Percentiles rank a stretch among this genome's conserved stretches.
phyloP scores from a whole-genome alignment of 768 basidiomycete species.

The Leccinum imitatum region DNA sequence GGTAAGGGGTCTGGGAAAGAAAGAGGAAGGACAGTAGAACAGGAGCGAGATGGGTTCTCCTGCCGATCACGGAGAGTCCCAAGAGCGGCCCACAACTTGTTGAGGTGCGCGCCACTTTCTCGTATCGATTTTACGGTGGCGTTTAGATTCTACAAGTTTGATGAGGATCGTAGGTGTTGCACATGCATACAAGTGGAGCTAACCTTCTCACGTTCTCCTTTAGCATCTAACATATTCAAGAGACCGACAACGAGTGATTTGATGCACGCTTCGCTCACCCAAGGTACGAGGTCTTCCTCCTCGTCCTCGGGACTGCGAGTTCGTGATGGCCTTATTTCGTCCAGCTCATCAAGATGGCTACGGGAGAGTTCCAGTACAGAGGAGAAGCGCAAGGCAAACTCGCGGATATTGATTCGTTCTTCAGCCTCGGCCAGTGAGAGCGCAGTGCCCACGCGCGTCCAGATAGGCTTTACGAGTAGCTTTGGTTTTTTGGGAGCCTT shows the following conservation, averaged over 20 bases:
- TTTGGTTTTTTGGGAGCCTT: constrained; percentile 34
- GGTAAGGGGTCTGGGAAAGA: constrained; percentile 60
- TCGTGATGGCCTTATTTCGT: constrained; percentile 43
- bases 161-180: constrained; percentile 1
- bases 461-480: constrained; percentile 47
- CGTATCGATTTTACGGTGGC: constrained; percentile 53
- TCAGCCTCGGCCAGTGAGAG: constrained; percentile 50
- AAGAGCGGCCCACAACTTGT: constrained; percentile 62
- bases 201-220: constrained; percentile 40
- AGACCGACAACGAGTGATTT: constrained; percentile 65
- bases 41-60: constrained; percentile 17
- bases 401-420: constrained; percentile 68
- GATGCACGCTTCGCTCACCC: constrained; percentile 67
- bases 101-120: constrained; percentile 52
- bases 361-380: constrained; percentile 47
- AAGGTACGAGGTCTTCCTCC: constrained; percentile 38
- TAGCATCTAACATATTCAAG: constrained; percentile 49
- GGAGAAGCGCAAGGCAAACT: constrained; percentile 68
- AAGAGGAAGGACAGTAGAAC: constrained; percentile 20
- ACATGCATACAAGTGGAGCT: background rate
- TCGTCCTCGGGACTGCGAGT: constrained; percentile 39
- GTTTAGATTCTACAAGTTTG: constrained; percentile 18
- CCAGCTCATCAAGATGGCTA: constrained; percentile 63
- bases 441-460: constrained; percentile 48
- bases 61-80: constrained; percentile 43